Conservation (phyloP, 2,329 filamentous ascomycete genomes). For the Podosphaera leucotricha region DNA sequence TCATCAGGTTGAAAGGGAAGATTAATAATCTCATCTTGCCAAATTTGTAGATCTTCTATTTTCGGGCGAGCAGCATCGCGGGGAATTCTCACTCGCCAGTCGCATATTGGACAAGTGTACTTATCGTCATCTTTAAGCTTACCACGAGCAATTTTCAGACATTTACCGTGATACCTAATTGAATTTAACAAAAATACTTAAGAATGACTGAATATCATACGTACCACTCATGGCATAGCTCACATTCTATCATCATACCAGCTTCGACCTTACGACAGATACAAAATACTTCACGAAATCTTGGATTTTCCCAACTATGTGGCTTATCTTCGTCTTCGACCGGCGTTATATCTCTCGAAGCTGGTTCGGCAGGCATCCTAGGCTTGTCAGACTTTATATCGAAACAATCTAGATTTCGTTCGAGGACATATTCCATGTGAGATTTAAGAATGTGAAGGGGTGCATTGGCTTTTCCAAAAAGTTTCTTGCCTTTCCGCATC, state of each 20-base stretch:
- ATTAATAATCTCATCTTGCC: conserved; percentile 58
- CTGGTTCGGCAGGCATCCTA: conserved; percentile 71
- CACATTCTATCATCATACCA: conserved; percentile 99
- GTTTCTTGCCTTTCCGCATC: conserved; percentile 95
- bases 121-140: conserved; percentile 98
- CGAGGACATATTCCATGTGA: conserved; percentile 81
- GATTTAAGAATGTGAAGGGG: conserved; percentile 85
- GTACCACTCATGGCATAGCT: conserved; percentile 92
- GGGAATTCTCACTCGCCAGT: conserved; percentile 91
- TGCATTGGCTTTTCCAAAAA: conserved; percentile 95
- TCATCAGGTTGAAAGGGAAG: conserved; percentile 93
- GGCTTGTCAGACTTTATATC: conserved; percentile 68
- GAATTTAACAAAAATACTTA: conserved; percentile 3
- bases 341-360: conserved; percentile 54
- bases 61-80: conserved; percentile 89
- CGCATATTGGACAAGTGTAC: conserved; percentile 94
- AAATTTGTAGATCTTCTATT: conserved; percentile 63
- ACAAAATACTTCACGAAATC: conserved; percentile 67
- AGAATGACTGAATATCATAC: conserved; percentile 13
- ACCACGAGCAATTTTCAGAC: conserved; percentile 85
- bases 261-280: conserved; percentile 85
- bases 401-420: conserved; percentile 78
- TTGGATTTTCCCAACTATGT: conserved; percentile 36
- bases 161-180: conserved; percentile 83
- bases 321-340: conserved; percentile 23